These are phyloP conservation scores for Artomyces pyxidatus DNA, from an alignment of 768 basidiomycete genomes.

Conservation along the genomic window DNA sequence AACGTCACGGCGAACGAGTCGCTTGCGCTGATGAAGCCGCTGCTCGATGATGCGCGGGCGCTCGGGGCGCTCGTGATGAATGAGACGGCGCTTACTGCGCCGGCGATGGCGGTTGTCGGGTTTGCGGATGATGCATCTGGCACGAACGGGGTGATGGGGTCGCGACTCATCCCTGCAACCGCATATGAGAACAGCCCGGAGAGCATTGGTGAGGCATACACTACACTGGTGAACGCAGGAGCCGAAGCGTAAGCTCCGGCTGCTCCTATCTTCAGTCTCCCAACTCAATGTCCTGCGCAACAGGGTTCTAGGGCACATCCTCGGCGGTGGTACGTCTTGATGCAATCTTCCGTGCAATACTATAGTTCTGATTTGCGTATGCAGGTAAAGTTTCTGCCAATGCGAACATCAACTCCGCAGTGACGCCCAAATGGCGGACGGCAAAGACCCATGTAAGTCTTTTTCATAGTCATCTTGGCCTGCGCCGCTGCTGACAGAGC, in stretches of 20 bases:
- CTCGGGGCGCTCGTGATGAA: neutral
- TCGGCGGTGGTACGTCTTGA: conserved; percentile 13
- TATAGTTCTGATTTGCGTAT: too few species aligned
- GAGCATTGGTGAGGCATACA: conserved; percentile 7
- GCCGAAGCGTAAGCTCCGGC: too few species aligned
- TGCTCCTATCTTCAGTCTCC: too few species aligned
- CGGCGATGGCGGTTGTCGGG: neutral
- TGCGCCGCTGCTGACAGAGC: neutral
- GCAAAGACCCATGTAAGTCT: conserved; percentile 29
- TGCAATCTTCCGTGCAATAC: neutral
- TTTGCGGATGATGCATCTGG: conserved; percentile 7
- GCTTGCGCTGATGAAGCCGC: neutral
- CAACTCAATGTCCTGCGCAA: too few species aligned
- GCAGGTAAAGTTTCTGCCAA: conserved; percentile 24
- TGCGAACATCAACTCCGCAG: conserved; percentile 24
- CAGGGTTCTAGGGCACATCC: neutral
- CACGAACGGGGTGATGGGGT: conserved; percentile 7
- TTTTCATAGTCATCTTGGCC: neutral
- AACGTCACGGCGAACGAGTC: neutral
- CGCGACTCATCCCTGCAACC: conserved; percentile 8
- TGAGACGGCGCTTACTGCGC: neutral
- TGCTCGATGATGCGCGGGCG: neutral
- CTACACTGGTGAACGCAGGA: too few species aligned
- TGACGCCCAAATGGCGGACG: conserved; percentile 29
- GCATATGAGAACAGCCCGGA: neutral